Percentiles rank a stretch among this genome's conserved stretches.
phyloP scores from a whole-genome alignment of 2,329 filamentous ascomycete genomes.

The Cercospora sojina region DNA sequence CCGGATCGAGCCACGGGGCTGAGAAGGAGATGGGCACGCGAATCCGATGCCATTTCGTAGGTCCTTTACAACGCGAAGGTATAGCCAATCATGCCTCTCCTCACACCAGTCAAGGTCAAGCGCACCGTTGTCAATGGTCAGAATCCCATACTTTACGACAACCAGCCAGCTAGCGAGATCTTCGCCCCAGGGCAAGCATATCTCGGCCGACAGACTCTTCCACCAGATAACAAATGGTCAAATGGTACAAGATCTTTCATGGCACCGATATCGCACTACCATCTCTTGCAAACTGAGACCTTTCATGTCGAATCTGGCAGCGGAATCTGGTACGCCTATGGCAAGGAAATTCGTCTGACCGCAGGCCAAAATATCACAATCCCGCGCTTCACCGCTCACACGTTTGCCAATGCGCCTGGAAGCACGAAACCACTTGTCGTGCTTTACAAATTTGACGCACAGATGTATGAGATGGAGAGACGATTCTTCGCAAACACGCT shows the following conservation, averaged over 20 bases:
- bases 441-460: constrained; percentile 20
- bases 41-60: too few relatives aligned
- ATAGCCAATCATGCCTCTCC: constrained; percentile 3
- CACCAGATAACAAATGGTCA: constrained; percentile 18
- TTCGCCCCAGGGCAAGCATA: constrained; percentile 12
- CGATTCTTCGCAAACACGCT: constrained; percentile 21
- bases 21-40: too few relatives aligned
- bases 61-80: too few relatives aligned
- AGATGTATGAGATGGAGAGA: constrained; percentile 22
- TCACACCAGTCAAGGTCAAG: neutral
- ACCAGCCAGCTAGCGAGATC: constrained; percentile 9
- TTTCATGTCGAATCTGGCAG: constrained; percentile 22
- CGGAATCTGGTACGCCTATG: constrained; percentile 20
- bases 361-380: constrained; percentile 19
- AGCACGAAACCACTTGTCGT: constrained; percentile 18
- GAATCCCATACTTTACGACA: constrained; percentile 6
- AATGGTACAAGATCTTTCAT: constrained; percentile 21
- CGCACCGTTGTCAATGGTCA: constrained; percentile 5
- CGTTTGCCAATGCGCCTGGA: constrained; percentile 19
- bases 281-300: constrained; percentile 24
- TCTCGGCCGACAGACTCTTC: constrained; percentile 19
- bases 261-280: constrained; percentile 20
- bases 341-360: constrained; percentile 12
- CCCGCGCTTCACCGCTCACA: constrained; percentile 15
- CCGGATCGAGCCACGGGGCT: too few relatives aligned